A percentile compares a stretch with the other conserved stretches of the same genome.
phyloP scores from a whole-genome alignment of 306 rosid species.

The Trifolium subterraneum region DNA sequence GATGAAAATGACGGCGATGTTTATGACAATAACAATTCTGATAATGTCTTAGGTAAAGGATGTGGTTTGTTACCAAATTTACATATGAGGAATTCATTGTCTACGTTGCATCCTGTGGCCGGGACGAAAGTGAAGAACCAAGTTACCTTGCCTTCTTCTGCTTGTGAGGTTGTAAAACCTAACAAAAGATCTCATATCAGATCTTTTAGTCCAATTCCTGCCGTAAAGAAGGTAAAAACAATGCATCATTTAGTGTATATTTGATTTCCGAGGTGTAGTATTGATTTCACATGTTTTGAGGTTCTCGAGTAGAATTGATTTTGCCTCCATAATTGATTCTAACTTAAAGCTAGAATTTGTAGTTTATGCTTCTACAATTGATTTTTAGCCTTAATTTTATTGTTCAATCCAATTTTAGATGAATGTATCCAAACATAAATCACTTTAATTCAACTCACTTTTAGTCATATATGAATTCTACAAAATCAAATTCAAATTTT shows the following conservation, averaged over 20 bases:
- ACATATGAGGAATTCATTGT: slow-evolving; percentile 70
- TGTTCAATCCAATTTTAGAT: neutral
- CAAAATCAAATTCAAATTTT: neutral
- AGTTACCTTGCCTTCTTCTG: slow-evolving; percentile 44
- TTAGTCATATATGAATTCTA: neutral
- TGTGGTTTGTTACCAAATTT: slow-evolving; percentile 73
- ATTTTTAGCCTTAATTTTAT: neutral
- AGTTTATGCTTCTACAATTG: neutral
- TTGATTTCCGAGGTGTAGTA: neutral
- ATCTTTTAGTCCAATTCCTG: slow-evolving; percentile 64
- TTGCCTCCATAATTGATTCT: neutral
- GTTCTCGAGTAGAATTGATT: neutral
- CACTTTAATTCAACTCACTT: neutral
- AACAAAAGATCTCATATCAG: slow-evolving; percentile 51
- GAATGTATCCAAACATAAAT: neutral
- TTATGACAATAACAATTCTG: slow-evolving; percentile 50
- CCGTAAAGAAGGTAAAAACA: slow-evolving; percentile 67
- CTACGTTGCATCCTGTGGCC: slow-evolving; percentile 64
- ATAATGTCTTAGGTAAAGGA: slow-evolving; percentile 64
- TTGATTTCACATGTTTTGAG: neutral
- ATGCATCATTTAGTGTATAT: neutral
- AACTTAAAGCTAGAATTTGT: neutral
- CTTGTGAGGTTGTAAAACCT: slow-evolving; percentile 47
- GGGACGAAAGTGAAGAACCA: slow-evolving; percentile 62
- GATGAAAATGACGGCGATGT: slow-evolving; percentile 43